Evolutionary conservation across 2,329 filamentous ascomycete genomes (phyloP), one percentile per base, ranked within the genome.

Genomic region (Cytospora piceae): DNA sequence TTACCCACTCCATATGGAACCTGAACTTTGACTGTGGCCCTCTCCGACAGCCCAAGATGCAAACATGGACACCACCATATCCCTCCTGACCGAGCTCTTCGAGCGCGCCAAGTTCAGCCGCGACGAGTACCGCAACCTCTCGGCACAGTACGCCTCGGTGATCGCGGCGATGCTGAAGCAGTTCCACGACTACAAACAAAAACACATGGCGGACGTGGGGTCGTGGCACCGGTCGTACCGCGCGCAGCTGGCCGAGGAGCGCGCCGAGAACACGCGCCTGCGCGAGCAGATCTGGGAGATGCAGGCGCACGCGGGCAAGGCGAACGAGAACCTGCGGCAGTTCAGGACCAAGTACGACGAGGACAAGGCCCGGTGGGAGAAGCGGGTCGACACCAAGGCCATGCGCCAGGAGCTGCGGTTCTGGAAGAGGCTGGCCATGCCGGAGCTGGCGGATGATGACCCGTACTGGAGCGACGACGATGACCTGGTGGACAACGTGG

Each of bases 181-280:
- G 72, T 85, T 89, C 73, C 87, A 90, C 78, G 82, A 85, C 42
- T 90, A 88, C 80, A 89, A 90, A 73, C 81, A 83, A 65, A 84
- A 84, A 69, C 86, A 89, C 72, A 82, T 89, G 55, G 78, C 79
- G 58, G 87, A 90, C 72, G 85, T 88, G 22, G 80, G 84, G 7
- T 77, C 85, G 27, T 90, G 87, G 87, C 87, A 90, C 77, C 85
- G 83, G 64, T 87, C 84, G 66, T 90, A 90, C 78, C 85, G 87
- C 9, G 77, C 82, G 31, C 87, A 90, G 77, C 82, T 90, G 46
- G 86, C 86, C 70, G 86, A 88, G 72, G 86, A 87, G 56, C 86
- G 87, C 5, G 84, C 84, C 69, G 87, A 89, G 77, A 90, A 90
- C 72, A 81, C 81, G 67, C 81, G 82, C 2, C 80, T 90, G 60